Evolutionary conservation across 164 flowering plant species (phyloP), one percentile per base, ranked within the genome.

Genomic region (Magnolia kwangsiensis): DNA sequence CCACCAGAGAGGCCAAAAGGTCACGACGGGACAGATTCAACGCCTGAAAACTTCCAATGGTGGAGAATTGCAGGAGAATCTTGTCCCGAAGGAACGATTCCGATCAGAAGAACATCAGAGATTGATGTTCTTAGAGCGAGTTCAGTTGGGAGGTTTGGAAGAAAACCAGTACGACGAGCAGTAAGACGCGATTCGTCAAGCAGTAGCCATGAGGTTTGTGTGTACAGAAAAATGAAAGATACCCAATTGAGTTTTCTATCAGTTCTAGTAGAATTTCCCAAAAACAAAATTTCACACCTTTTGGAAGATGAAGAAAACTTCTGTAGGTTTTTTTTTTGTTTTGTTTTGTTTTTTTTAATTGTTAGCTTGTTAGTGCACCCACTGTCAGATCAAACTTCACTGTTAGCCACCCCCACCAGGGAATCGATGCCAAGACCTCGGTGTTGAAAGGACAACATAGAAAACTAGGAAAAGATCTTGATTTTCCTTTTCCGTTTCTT

Each of bases 161-260:
- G 91, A 71, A 96, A 93, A 88, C 13, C 67, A 1, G 74, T 77
- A 50, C 83, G 83, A 74, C 27, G 80, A 72, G 72, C 71, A 21
- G 83, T 93, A 10, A 80, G 92, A 85, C 90, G 95, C 73, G 99
- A 94, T 72, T 72, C 92, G 0, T 67, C 85, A 10, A 84, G 92
- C 90, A 89, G 83, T 81, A 91, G 88, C 65, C 99, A 96, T 87
- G 99, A 96, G 97, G 99, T 94, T 78, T 81, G 86, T 84, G 86
- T 84, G 18, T 51, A 31, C 75, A 20, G 50, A 73, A 58, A 73
- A 31, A 9, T 10, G 50, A 31, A 37, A 37, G 45, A 37, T 4
- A 37, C 45, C 45, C 45, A 37, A 37, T 37, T 37, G 45, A 37
- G 45, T 37, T 37, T 37, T 37, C 45, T 37, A 37, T 37, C 7